Conservation (phyloP, 441 rosid species). For the Erodium texanum region DNA sequence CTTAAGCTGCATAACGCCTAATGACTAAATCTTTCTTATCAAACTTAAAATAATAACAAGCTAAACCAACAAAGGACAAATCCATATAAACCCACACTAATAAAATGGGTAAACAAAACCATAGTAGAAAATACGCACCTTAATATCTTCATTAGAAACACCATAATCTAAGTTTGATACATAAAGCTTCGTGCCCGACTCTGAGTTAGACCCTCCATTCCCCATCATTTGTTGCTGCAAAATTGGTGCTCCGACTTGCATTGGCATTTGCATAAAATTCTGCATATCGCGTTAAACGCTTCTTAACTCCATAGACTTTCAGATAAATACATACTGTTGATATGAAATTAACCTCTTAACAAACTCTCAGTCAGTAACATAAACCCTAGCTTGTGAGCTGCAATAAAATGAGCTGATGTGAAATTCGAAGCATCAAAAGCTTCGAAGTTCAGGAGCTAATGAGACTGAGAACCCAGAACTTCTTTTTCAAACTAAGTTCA, state of each 20-base stretch:
- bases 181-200: neutral
- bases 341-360: neutral
- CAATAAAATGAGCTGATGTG: neutral
- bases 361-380: neutral
- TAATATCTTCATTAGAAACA: conserved; percentile 2
- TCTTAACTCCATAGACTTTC: neutral
- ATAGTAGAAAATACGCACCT: neutral
- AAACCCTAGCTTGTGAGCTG: too few relatives aligned
- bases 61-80: neutral
- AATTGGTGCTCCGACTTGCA: neutral
- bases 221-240: neutral
- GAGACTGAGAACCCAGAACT: neutral
- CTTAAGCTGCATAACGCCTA: neutral
- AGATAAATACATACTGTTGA: neutral
- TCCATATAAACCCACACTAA: neutral
- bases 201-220: conserved; percentile 1
- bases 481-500: neutral
- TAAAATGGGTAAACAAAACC: neutral
- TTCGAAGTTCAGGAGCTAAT: neutral
- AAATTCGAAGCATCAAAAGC: neutral
- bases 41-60: neutral
- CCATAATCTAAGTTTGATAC: conserved; percentile 5
- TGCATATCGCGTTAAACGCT: neutral
- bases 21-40: neutral
- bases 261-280: conserved; percentile 4